phyloP scores from a whole-genome alignment of 345 rosid genomes.

The Raphanus sativus region DNA sequence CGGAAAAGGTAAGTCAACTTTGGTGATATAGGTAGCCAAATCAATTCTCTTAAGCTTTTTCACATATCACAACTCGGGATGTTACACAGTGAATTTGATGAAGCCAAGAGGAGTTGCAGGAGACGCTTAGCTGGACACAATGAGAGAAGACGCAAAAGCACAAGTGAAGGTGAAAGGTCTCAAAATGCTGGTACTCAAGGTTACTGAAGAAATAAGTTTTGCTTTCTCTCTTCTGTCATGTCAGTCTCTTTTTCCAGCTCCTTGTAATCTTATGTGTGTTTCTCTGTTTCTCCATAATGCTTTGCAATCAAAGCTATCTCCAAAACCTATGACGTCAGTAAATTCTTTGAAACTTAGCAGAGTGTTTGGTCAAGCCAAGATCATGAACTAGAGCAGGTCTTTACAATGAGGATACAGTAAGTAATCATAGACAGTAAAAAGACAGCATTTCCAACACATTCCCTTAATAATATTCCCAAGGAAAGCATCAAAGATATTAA shows the following conservation, averaged over 20 bases:
- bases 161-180: slow-evolving; percentile 55
- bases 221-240: slow-evolving; percentile 99
- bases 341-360: slow-evolving; percentile 3
- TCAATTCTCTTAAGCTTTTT: no score
- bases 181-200: slow-evolving; percentile 16
- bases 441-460: slow-evolving; percentile 58
- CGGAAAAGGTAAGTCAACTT: no score
- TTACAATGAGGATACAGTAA: slow-evolving; percentile 25
- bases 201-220: slow-evolving; percentile 30
- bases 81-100: slow-evolving; percentile 81
- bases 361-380: slow-evolving; percentile 14
- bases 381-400: slow-evolving; percentile 1
- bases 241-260: slow-evolving; percentile 40
- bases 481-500: slow-evolving; percentile 26
- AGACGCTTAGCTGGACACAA: slow-evolving; percentile 90
- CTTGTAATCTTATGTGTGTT: slow-evolving; percentile 12
- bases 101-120: slow-evolving; percentile 76
- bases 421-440: slow-evolving; percentile 74
- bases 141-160: slow-evolving; percentile 72
- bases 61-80: no score
- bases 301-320: slow-evolving; percentile 28
- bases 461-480: neutral
- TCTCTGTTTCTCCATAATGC: slow-evolving; percentile 23
- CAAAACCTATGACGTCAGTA: slow-evolving; percentile 11
- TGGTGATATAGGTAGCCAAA: no score